Evolutionary conservation across 768 basidiomycete species (phyloP), one percentile per base, ranked within the genome.

Genomic region (Hygrocybe coccinea): DNA sequence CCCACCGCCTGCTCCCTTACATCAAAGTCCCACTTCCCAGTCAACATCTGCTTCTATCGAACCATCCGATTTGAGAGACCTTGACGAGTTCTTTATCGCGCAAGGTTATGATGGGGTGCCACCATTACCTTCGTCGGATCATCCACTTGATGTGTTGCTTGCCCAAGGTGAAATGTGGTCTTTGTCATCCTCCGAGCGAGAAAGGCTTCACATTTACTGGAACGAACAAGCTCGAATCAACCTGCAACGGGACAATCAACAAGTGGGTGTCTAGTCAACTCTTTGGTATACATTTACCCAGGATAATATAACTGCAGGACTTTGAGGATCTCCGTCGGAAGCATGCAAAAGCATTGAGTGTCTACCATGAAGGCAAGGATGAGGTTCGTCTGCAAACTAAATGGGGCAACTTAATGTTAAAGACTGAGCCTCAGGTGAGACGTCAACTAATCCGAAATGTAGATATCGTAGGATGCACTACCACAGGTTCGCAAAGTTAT

Each of bases 391-490:
- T 22, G 5, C 36, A 34, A 7, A 22, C 17, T 12, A 19, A n/a
- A 12, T 6, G 9, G 25, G 47, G 25, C 33, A 46, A 49, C 25
- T 35, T 38, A 19, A 36, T 22, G 2, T 22, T 33, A 15, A 44
- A 24, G 17, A 41, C 51, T 38, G 41, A 17, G n/a, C 44, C 52
- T 48, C 59, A 90, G 88, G 68, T 74, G 48, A 77, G 83, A 10
- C 78, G 83, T 0, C 73, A 74, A 4, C 67, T 91, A 5, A 71
- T 91, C 5, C 64, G 67, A 33, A 66, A 74, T 5, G 74, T 79
- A 0, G 79, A 87, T 61, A 75, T 91, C 17, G 79, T 90, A 45
- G 89, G 85, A 5, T 89, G 87, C 57, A 91, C 89, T 0, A 90
- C 88, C 0, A 89, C 83, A 19, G 87, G 86, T 85, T 63, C 12